A percentile compares a stretch with the other conserved stretches of the same genome.
Conservation (phyloP, 2,329 filamentous ascomycete species). For the Cryphonectria naterciae region DNA sequence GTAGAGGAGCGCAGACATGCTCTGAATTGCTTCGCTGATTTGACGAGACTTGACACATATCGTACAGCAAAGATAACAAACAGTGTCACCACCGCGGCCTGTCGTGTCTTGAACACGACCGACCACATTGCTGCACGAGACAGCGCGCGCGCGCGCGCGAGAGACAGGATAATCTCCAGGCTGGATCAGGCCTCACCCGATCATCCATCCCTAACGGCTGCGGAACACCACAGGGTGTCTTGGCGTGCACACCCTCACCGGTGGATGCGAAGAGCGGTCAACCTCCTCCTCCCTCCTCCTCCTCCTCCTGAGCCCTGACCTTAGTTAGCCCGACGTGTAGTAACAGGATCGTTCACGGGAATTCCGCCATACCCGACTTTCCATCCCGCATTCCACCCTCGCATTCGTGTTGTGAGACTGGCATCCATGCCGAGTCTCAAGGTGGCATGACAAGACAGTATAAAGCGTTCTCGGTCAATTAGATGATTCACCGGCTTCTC, state of each 20-base stretch:
- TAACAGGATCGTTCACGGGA: not conserved
- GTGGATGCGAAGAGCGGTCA: constrained; percentile 4
- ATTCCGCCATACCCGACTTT: not conserved
- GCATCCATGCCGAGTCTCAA: not conserved
- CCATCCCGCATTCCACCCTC: not conserved
- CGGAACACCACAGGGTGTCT: not conserved
- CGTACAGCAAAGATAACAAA: not conserved
- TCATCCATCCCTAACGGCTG: not conserved
- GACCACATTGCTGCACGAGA: not conserved
- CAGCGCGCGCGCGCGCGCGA: not conserved
- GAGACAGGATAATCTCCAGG: not conserved
- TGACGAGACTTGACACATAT: not conserved
- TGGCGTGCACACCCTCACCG: not conserved
- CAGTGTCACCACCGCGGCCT: not conserved
- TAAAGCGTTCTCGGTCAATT: not conserved
- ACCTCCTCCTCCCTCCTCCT: not conserved
- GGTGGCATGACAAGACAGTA: not conserved
- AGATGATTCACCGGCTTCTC: not conserved
- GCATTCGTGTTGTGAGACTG: not conserved
- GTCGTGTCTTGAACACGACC: not conserved
- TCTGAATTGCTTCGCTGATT: not conserved
- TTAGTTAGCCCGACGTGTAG: not conserved
- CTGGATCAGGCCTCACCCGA: not conserved
- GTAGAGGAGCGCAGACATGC: not conserved
- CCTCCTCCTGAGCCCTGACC: not conserved